Evolutionary conservation across 2,329 filamentous ascomycete genomes (phyloP).

Genomic region (Acephala macrosclerotiorum): DNA sequence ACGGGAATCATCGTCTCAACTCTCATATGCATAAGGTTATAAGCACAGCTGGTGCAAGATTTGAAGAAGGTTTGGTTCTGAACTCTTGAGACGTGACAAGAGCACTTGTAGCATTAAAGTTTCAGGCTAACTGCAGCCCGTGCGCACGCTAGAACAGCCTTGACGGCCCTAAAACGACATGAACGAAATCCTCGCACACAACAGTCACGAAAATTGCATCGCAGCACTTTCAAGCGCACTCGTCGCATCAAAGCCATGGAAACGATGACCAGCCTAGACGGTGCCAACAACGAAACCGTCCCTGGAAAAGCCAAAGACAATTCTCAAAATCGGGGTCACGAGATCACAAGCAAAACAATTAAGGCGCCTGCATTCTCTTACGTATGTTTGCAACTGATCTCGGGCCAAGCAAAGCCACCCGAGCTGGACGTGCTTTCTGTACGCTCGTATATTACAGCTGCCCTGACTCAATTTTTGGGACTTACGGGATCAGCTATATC

Average conservation of each 20-base stretch:
- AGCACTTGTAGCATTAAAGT: no score
- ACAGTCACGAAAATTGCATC: background rate
- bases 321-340: constrained; percentile 44
- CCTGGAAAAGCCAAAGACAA: background rate
- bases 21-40: no score
- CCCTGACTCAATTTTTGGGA: constrained; percentile 74
- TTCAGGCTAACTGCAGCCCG: no score
- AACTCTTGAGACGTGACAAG: no score
- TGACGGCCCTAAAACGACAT: no score
- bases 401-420: constrained; percentile 29
- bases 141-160: no score
- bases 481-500: constrained; percentile 70
- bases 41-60: no score
- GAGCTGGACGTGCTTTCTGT: constrained; percentile 67
- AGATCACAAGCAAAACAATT: constrained; percentile 60
- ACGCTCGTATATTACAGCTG: constrained; percentile 67
- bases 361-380: constrained; percentile 62
- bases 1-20: no score
- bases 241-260: background rate
- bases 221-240: background rate
- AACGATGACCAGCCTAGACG: background rate
- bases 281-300: background rate
- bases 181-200: background rate
- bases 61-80: no score
- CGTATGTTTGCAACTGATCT: constrained; percentile 59